Evolutionary conservation across 2,329 filamentous ascomycete species (phyloP), one percentile per base, ranked within the genome.

Genomic region (Fusarium globosum): DNA sequence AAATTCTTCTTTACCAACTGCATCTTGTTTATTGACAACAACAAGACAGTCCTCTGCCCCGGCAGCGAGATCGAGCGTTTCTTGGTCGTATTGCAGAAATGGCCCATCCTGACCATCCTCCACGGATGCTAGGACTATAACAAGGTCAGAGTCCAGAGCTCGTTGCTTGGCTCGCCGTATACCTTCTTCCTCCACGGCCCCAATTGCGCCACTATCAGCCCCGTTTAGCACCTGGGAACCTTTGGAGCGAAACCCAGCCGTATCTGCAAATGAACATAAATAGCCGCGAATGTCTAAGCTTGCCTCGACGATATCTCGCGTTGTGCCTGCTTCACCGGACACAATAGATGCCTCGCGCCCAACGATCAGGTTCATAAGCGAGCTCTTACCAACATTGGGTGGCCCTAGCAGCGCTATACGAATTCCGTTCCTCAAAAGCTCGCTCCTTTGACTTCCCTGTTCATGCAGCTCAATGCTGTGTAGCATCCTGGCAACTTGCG

Each of bases 331-430:
- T 83, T 98, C 95, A 2, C 91, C 88, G 49, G 95, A 97, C 13
- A 99, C 96, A 77, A 99, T 99, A 7, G 95, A 97, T 6, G 96
- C 96, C 80, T 98, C 96, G 59, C 95, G 88, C 0, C 96, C 96
- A 7, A 98, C 94, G 57, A 99, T 89, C 28, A 91, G 86, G 80
- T 99, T 99, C 82, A 99, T 90, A 68, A 99, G 83, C 20, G 95
- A 98, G 81, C 95, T 98, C 82, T 99, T 99, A 20, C 96, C 96
- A 0, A 92, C 95, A 78, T 99, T 99, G 2, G 96, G 96, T 12
- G 95, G 94, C 0, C 96, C 96, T 2, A 99, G 85, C 7, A 99
- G 86, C 4, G 96, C 94, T 67, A 99, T 90, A 63, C 90, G 90
- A 74, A 99, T 97, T 3, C 96, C 96, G 76, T 90, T 93, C 15